These are phyloP conservation scores for Penicillium sumatraense DNA, from an alignment of 2,329 filamentous ascomycete genomes.

Conservation along the genomic window DNA sequence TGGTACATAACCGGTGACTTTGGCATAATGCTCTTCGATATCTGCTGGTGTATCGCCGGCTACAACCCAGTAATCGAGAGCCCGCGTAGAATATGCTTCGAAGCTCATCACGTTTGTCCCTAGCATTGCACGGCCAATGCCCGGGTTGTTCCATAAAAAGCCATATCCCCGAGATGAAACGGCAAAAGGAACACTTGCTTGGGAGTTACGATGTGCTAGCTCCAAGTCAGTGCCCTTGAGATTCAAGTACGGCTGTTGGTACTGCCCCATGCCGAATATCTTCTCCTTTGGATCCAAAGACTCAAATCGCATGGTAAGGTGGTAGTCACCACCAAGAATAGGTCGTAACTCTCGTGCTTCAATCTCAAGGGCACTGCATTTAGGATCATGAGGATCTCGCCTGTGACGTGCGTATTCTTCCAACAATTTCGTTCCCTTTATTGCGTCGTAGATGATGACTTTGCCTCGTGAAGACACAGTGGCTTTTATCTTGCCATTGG, in stretches of 20 bases:
- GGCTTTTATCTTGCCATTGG: constrained; percentile 56
- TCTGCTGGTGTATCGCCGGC: constrained; percentile 60
- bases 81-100: constrained; percentile 62
- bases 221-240: constrained; percentile 67
- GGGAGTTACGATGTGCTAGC: constrained; percentile 69
- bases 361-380: constrained; percentile 62
- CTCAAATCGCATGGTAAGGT: constrained; percentile 64
- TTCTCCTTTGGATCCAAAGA: constrained; percentile 59
- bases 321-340: constrained; percentile 58
- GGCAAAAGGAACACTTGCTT: constrained; percentile 67
- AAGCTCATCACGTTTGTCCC: constrained; percentile 66
- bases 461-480: constrained; percentile 55
- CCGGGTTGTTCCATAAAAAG: constrained; percentile 69
- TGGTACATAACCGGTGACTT: constrained; percentile 62
- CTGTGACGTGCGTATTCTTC: constrained; percentile 61
- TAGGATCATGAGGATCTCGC: constrained; percentile 58
- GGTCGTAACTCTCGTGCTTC: constrained; percentile 64
- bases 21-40: constrained; percentile 62
- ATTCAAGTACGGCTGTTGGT: constrained; percentile 67
- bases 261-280: constrained; percentile 72
- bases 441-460: constrained; percentile 52
- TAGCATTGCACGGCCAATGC: constrained; percentile 63
- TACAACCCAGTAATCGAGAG: constrained; percentile 68
- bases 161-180: constrained; percentile 66
- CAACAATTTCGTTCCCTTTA: constrained; percentile 50